phyloP scores from a whole-genome alignment of 805 yeast species.

The Yarrowia yakushimensis region DNA sequence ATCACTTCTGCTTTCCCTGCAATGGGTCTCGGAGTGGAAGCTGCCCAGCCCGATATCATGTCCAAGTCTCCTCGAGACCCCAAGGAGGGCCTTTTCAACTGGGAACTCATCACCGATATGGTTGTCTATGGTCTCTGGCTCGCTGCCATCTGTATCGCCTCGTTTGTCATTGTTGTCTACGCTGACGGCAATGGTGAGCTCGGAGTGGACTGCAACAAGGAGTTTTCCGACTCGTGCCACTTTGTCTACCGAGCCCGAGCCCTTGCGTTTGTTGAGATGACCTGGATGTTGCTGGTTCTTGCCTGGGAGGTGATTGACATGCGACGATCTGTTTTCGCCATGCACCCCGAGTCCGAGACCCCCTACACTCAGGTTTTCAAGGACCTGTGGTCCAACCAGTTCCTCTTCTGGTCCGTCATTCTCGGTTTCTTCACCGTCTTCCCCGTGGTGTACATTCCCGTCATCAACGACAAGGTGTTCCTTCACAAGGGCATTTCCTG shows the following conservation, averaged over 20 bases:
- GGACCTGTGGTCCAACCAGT: constrained; percentile 70
- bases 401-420: constrained; percentile 76
- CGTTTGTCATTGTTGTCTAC: constrained; percentile 64
- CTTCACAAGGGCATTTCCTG: constrained; percentile 65
- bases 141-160: constrained; percentile 65
- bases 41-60: constrained; percentile 61
- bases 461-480: constrained; percentile 74
- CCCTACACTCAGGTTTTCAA: constrained; percentile 57
- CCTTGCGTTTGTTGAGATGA: constrained; percentile 73
- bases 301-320: constrained; percentile 84
- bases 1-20: constrained; percentile 80
- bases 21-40: constrained; percentile 73
- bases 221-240: constrained; percentile 47
- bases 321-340: constrained; percentile 63
- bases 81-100: constrained; percentile 55
- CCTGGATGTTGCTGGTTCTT: constrained; percentile 77
- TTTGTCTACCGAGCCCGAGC: constrained; percentile 73
- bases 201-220: constrained; percentile 61
- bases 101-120: constrained; percentile 68
- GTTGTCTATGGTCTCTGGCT: constrained; percentile 67
- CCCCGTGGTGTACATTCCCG: constrained; percentile 85
- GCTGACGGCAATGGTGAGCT: constrained; percentile 63
- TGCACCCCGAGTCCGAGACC: constrained; percentile 62
- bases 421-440: constrained; percentile 67
- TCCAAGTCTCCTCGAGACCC: constrained; percentile 59